Evolutionary conservation across 2,329 filamentous ascomycete genomes (phyloP).

Genomic region (Sporothrix variecibatus): DNA sequence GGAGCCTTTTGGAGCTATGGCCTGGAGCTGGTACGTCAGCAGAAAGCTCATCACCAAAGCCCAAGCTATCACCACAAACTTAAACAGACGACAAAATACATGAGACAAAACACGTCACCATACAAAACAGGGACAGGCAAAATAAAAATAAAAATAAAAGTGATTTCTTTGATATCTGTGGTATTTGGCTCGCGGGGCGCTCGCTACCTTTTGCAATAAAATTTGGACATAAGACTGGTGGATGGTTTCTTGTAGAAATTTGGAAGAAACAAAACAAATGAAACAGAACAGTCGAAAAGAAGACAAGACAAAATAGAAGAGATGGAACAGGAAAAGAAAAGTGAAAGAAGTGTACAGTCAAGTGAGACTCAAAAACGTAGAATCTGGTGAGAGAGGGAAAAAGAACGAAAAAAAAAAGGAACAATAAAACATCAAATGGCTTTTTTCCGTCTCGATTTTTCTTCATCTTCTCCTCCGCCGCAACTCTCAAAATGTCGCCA

Average conservation of each 20-base stretch:
- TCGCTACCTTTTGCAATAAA: constrained; percentile 14
- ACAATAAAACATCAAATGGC: constrained; percentile 5
- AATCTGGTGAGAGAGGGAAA: neutral
- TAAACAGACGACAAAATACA: neutral
- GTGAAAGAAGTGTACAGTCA: constrained; percentile 2
- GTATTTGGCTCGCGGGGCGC: constrained; percentile 17
- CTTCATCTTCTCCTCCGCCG: neutral
- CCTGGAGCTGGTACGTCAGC: neutral
- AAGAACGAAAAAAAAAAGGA: neutral
- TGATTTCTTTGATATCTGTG: constrained; percentile 13
- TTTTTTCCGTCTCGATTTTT: constrained; percentile 9
- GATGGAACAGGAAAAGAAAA: neutral
- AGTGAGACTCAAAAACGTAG: neutral
- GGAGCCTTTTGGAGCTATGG: constrained; percentile 1
- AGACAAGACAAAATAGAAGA: neutral
- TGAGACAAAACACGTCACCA: neutral
- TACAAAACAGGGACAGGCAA: neutral
- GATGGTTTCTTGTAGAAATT: neutral
- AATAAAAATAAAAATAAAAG: neutral
- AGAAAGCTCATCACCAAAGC: neutral
- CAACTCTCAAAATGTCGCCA: constrained; percentile 13
- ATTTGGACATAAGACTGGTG: neutral
- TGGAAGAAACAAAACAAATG: neutral
- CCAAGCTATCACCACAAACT: neutral
- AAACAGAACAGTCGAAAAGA: neutral